Evolutionary conservation across 352 stramenopile species (phyloP).

Genomic region (Phytopythium montanum): DNA sequence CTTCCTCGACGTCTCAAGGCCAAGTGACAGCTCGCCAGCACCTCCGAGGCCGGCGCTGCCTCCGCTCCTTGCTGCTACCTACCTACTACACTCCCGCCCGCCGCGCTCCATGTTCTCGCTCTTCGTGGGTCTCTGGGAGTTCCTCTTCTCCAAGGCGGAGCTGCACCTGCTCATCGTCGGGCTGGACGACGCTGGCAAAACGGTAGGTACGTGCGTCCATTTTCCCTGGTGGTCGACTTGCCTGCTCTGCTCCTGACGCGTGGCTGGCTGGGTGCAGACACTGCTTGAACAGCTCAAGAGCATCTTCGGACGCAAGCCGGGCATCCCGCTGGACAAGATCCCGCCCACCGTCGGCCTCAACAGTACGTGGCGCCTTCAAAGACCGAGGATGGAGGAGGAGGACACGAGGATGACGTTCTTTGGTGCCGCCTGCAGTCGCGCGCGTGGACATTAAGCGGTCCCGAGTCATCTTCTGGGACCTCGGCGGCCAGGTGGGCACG

Average conservation of each 20-base stretch:
- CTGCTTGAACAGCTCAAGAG: conserved; percentile 90
- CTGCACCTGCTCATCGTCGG: conserved; percentile 91
- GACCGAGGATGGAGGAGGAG: no score
- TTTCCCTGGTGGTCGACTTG: no score
- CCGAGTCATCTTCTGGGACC: conserved; percentile 91
- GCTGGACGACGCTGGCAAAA: conserved; percentile 92
- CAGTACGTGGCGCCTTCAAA: conserved; percentile 26
- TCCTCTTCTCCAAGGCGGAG: conserved; percentile 86
- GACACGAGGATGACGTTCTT: not conserved
- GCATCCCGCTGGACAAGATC: conserved; percentile 90
- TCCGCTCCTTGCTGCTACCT: not conserved
- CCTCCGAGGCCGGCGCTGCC: no score
- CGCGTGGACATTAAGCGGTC: conserved; percentile 81
- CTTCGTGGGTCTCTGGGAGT: conserved; percentile 74
- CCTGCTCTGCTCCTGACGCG: no score
- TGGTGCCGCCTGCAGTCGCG: conserved; percentile 37
- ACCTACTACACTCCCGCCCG: no score
- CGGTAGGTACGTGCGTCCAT: conserved; percentile 56
- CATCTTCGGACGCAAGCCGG: conserved; percentile 86
- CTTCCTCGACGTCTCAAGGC: no score
- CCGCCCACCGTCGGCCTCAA: conserved; percentile 91
- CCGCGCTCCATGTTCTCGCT: conserved; percentile 72
- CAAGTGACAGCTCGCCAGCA: no score
- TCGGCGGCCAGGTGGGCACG: conserved; percentile 75
- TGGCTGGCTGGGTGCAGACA: conserved; percentile 33